Conservation (phyloP, 2,329 filamentous ascomycete species). For the Endocalyx cinctus region DNA sequence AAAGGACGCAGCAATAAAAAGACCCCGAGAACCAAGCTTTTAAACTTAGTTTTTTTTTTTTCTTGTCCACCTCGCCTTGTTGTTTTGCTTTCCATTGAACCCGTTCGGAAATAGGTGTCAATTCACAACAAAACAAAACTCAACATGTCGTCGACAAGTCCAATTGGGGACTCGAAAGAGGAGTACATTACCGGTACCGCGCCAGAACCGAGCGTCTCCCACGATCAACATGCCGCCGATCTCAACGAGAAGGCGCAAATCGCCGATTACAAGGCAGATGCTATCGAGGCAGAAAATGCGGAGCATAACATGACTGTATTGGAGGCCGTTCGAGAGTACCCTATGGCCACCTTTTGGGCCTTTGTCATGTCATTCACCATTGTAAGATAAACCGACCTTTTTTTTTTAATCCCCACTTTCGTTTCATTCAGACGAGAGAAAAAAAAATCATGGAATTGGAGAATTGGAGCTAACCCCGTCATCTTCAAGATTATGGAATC, state of each 20-base stretch:
- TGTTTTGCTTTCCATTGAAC: too few relatives aligned
- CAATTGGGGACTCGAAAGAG: too few relatives aligned
- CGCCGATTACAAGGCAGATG: slow-evolving; percentile 44
- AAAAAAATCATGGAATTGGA: too few relatives aligned
- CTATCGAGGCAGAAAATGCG: slow-evolving; percentile 51
- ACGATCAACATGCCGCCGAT: slow-evolving; percentile 3
- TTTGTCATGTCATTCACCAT: slow-evolving; percentile 36
- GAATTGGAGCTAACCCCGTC: slow-evolving; percentile 7
- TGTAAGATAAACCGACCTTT: slow-evolving; percentile 26
- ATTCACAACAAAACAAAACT: too few relatives aligned
- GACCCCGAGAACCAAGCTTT: too few relatives aligned
- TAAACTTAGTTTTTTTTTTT: too few relatives aligned
- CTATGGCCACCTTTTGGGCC: slow-evolving; percentile 34
- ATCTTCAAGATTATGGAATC: slow-evolving; percentile 56
- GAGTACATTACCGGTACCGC: too few relatives aligned
- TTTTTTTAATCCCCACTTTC: slow-evolving; percentile 9
- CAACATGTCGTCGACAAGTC: too few relatives aligned
- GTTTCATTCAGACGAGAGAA: background rate
- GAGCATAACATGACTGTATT: slow-evolving; percentile 31
- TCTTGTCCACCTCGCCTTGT: too few relatives aligned
- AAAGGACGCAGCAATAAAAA: too few relatives aligned
- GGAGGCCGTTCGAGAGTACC: slow-evolving; percentile 28
- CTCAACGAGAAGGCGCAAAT: slow-evolving; percentile 32
- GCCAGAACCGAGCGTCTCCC: background rate
- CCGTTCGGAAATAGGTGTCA: too few relatives aligned